phyloP scores from a whole-genome alignment of 495 filamentous ascomycete species.

The Lophiostoma macrostomum region DNA sequence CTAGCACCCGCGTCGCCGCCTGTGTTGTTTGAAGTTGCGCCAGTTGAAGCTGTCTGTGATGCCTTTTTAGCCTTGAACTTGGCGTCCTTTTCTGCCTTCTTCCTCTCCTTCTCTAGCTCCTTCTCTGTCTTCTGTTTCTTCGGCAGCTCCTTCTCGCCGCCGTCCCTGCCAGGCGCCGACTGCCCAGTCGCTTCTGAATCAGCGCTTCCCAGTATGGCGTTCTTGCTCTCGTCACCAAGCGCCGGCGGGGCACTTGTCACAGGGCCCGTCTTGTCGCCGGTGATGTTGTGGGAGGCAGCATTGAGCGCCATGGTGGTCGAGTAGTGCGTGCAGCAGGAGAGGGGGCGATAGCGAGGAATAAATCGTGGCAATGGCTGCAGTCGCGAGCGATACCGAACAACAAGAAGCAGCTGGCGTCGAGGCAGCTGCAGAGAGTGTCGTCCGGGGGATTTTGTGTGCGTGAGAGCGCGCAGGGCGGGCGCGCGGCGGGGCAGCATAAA shows the following conservation, averaged over 20 bases:
- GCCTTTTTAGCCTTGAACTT: constrained; percentile 61
- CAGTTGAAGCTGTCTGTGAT: constrained; percentile 42
- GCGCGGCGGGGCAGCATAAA: constrained; percentile 29
- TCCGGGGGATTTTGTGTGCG: neutral
- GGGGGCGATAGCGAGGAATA: neutral
- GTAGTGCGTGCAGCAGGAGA: constrained; percentile 5
- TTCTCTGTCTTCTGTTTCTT: constrained; percentile 46
- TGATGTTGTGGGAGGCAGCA: constrained; percentile 33
- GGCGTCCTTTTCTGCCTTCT: constrained; percentile 59
- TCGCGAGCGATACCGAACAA: neutral
- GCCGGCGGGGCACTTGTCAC: constrained; percentile 27
- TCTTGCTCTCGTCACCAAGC: constrained; percentile 27
- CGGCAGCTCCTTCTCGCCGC: constrained; percentile 37
- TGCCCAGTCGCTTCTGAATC: constrained; percentile 41
- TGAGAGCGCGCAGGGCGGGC: constrained; percentile 18
- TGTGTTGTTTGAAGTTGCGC: constrained; percentile 27
- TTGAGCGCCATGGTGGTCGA: constrained; percentile 33
- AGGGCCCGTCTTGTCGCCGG: constrained; percentile 37
- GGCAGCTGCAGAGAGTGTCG: neutral
- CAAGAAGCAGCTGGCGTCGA: neutral
- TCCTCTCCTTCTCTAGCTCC: constrained; percentile 55
- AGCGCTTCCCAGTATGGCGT: constrained; percentile 34
- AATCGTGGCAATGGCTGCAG: too few species aligned
- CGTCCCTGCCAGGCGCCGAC: constrained; percentile 38
- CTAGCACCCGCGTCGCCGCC: too few species aligned